Conservation (phyloP, 108 stramenopile genomes). For the Pseudonitzschia pungens region DNA sequence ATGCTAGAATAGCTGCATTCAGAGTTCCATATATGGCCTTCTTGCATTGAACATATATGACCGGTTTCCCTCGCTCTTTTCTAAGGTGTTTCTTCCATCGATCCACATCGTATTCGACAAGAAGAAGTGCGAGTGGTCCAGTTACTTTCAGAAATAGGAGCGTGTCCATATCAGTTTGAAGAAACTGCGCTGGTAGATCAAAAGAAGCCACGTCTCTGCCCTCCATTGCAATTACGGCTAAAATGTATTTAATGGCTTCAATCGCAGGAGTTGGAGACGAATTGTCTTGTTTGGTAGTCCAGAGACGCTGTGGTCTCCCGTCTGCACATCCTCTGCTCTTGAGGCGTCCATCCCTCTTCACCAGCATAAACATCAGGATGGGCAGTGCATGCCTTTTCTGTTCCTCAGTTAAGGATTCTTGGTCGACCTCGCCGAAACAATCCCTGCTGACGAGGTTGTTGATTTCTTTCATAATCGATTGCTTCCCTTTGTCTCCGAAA, state of each 20-base stretch:
- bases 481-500: too few species aligned
- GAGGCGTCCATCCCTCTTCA: constrained; percentile 29
- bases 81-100: constrained; percentile 14
- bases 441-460: not conserved
- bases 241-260: constrained; percentile 23
- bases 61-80: constrained; percentile 20
- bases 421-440: not conserved
- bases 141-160: too few species aligned
- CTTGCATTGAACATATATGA: constrained; percentile 25
- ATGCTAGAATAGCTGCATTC: constrained; percentile 30
- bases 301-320: constrained; percentile 25
- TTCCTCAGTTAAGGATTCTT: constrained; percentile 8
- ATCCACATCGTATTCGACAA: constrained; percentile 25
- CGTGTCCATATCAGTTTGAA: constrained; percentile 31
- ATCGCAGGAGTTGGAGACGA: constrained; percentile 28
- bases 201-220: constrained; percentile 26
- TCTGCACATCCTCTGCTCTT: constrained; percentile 40
- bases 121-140: constrained; percentile 26
- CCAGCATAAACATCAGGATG: too few species aligned
- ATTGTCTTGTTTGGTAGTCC: constrained; percentile 28
- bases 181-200: constrained; percentile 39
- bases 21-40: constrained; percentile 48
- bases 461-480: too few species aligned
- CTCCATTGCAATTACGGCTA: constrained; percentile 35
- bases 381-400: constrained; percentile 16